phyloP scores from a whole-genome alignment of 1,284 basidiomycete species.

The Singerocomus rubriflavus region DNA sequence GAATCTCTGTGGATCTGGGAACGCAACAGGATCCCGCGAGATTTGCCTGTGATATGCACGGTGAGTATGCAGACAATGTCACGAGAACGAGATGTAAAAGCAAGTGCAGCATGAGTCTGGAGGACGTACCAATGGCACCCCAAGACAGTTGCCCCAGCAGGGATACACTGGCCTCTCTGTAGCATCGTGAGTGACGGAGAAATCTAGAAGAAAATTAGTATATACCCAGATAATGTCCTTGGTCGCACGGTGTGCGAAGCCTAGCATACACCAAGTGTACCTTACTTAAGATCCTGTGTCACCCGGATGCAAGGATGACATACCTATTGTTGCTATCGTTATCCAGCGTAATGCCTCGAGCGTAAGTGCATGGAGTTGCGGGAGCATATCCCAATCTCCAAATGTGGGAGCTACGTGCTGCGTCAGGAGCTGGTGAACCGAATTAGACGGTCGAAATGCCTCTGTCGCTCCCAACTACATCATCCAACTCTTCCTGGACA shows the following conservation, averaged over 20 bases:
- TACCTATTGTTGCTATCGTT: constrained; percentile 21
- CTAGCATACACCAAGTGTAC: constrained; percentile 25
- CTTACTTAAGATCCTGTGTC: no score
- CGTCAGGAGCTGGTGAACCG: not conserved
- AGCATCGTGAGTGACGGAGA: no score
- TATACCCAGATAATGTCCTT: constrained; percentile 58
- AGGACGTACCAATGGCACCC: constrained; percentile 53
- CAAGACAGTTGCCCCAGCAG: constrained; percentile 52
- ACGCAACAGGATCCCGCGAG: constrained; percentile 53
- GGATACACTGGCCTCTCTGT: constrained; percentile 36
- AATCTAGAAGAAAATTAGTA: constrained; percentile 6
- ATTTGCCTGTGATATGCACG: constrained; percentile 39
- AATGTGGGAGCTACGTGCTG: constrained; percentile 1
- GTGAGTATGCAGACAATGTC: no score
- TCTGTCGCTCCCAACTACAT: not conserved
- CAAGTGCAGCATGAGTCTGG: no score
- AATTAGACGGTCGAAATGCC: not conserved
- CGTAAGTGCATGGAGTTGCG: constrained; percentile 29
- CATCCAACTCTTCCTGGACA: not conserved
- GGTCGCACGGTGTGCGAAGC: constrained; percentile 51
- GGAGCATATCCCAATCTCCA: constrained; percentile 21
- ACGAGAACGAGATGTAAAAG: no score
- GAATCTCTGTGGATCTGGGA: constrained; percentile 58
- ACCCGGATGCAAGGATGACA: no score
- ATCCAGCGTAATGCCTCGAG: constrained; percentile 40